Base-by-base conservation (phyloP, 2,329 filamentous ascomycete species). In the Colletotrichum ledebouriae region DNA sequence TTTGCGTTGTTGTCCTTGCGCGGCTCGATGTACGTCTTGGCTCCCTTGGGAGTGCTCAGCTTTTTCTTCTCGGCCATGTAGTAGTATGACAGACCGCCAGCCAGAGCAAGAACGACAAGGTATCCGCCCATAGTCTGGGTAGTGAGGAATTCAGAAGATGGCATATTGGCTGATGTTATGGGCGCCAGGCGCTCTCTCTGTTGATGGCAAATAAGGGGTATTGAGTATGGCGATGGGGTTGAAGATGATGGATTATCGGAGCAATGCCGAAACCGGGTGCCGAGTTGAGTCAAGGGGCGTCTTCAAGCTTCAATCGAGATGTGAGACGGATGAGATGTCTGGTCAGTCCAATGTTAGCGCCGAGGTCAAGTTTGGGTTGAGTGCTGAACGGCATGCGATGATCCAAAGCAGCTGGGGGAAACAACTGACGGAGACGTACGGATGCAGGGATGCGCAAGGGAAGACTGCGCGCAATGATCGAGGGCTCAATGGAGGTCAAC, bases 1-100 rank as follows among this genome's bases (percentile, higher is more conserved):
- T 83, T 83, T 72, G 83, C 83, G 12, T 76, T 77, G 49, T 80
- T 80, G 56, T 81, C 79, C 65, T 82, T 83, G 53, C 78, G 78
- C 25, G 63, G 59, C 72, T 81, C 78, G 12, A 73, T 37, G 52
- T 61, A 42, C 10, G 65, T 59, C 73, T 79, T 80, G 63, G 71
- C 61, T 46, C 56, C 59, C 70, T 79, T 81, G 44, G 74, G 56
- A 49, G 75, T 67, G 34, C 29, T 73, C 70, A 33, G 70, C 69
- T 67, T 78, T 63, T 76, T 78, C 66, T 77, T 77, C 61, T 73
- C 72, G 37, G 59, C 39, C 59, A 61, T 65, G 63, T 70, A 70
- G 55, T 59, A 47, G 58, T 72, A 72, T 20, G 59, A 59, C 25
- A 71, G 49, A 41, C 63, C 64, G 15, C 70, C 70, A n/a, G 68